Evolutionary conservation across 306 rosid species (phyloP).

Genomic region (Gleditsia sinensis): DNA sequence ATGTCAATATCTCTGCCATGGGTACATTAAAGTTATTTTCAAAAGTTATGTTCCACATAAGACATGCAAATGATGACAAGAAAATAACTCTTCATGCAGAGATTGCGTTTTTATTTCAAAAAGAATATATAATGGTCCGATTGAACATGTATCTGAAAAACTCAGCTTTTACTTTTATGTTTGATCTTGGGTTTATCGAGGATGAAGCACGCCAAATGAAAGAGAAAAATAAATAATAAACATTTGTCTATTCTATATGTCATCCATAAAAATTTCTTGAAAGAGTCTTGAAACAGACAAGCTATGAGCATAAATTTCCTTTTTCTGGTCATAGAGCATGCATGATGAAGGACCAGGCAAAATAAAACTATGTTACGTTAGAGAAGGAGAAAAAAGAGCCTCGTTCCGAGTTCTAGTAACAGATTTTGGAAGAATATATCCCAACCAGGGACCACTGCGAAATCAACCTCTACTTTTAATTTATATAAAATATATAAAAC

Average conservation of each 20-base stretch:
- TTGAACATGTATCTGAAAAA: conserved; percentile 15
- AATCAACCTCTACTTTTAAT: conserved; percentile 18
- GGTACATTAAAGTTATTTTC: conserved; percentile 8
- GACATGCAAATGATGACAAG: conserved; percentile 46
- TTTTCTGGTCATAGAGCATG: conserved; percentile 19
- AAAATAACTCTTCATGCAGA: conserved; percentile 37
- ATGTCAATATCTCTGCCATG: conserved; percentile 15
- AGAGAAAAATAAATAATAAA: background rate
- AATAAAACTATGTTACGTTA: conserved; percentile 23
- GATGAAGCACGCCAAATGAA: conserved; percentile 4
- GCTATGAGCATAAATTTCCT: conserved; percentile 15
- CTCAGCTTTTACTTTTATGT: conserved; percentile 33
- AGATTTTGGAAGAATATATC: conserved; percentile 27
- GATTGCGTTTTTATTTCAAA: conserved; percentile 14
- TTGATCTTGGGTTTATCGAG: background rate
- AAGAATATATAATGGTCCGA: background rate
- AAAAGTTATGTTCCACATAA: conserved; percentile 35
- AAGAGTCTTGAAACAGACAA: conserved; percentile 24
- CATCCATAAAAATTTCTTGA: background rate
- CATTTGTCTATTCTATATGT: background rate
- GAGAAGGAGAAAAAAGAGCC: background rate
- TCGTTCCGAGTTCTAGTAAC: conserved; percentile 31
- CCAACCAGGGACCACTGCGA: conserved; percentile 31
- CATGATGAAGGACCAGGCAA: conserved; percentile 8
- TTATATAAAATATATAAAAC: conserved; percentile 15